Percentiles rank a stretch among this genome's conserved stretches.
phyloP scores from a whole-genome alignment of 129 eudicot genomes.

The carrot (Daucus carota) region DH1_v3.0 NC_030388.2:29663001-29663500 shows the following conservation, averaged over 20 bases:
- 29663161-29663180: background rate
- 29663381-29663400: background rate
- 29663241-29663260: background rate
- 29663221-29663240: background rate
- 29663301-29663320: background rate
- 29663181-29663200: background rate
- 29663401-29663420: background rate
- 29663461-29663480: no score
- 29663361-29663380: background rate
- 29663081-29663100: background rate
- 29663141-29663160: background rate
- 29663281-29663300: slow-evolving; percentile 5
- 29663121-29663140: background rate
- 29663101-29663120: background rate
- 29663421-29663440: no score
- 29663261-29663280: slow-evolving; percentile 4
- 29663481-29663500: no score
- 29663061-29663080: no score
- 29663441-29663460: no score
- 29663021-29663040: no score
- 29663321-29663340: background rate
- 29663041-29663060: no score
- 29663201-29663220: background rate
- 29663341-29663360: background rate
- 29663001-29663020: no score